Conservation (phyloP, 164 flowering plant species). For the Platanus orientalis region DNA sequence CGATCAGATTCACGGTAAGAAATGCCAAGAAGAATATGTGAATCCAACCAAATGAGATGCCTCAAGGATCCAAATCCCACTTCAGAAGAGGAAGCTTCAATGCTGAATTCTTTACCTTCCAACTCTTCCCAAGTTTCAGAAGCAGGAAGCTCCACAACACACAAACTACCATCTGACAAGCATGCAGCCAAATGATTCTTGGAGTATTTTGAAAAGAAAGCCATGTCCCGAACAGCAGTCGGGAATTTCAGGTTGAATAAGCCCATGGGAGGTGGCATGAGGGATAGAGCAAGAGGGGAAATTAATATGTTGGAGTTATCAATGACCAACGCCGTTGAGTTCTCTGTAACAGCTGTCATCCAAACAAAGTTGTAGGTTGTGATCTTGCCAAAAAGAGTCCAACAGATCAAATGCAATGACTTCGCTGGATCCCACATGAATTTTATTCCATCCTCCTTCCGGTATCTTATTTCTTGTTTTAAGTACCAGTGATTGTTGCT, state of each 20-base stretch:
- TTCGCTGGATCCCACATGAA: constrained; percentile 82
- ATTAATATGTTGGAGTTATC: constrained; percentile 64
- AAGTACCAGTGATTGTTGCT: constrained; percentile 94
- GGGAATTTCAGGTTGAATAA: constrained; percentile 62
- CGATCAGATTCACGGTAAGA: constrained; percentile 38
- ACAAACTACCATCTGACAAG: constrained; percentile 62
- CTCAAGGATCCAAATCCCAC: constrained; percentile 36
- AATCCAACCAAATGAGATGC: constrained; percentile 82
- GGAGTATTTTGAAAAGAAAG: constrained; percentile 44
- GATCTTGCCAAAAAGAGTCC: constrained; percentile 69
- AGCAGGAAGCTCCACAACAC: constrained; percentile 71
- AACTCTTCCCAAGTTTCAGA: constrained; percentile 70
- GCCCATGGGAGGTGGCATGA: constrained; percentile 92
- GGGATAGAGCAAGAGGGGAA: constrained; percentile 62
- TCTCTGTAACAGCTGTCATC: constrained; percentile 73
- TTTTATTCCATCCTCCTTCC: constrained; percentile 50
- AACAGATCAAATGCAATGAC: constrained; percentile 65
- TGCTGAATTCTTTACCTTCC: constrained; percentile 64
- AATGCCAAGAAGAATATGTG: constrained; percentile 59
- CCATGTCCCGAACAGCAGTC: constrained; percentile 49
- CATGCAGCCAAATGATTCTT: constrained; percentile 57
- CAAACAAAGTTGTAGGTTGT: constrained; percentile 60
- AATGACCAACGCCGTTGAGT: constrained; percentile 79
- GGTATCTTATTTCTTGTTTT: constrained; percentile 76
- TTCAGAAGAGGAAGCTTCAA: constrained; percentile 51